Evolutionary conservation across 176 grass and related monocot genomes (phyloP).

Genomic region (Cenchrus purpureus): DNA sequence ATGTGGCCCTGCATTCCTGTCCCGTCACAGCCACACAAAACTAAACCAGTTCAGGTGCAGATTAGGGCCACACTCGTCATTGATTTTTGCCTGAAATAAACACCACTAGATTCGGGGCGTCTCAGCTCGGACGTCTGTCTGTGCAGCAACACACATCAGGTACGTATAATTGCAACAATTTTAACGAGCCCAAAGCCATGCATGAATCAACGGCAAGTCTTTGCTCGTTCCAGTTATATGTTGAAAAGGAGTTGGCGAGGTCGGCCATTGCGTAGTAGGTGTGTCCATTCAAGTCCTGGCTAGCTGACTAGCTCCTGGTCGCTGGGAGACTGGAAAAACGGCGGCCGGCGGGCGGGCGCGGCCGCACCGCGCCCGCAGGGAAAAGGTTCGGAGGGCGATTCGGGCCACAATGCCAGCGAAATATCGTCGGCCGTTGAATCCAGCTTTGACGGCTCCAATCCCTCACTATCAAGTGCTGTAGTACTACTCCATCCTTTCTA

Average conservation of each 20-base stretch:
- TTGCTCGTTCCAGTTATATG: background rate
- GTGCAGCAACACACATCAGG: background rate
- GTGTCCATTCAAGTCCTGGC: too few species aligned
- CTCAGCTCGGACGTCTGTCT: background rate
- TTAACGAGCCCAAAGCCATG: background rate
- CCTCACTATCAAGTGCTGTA: background rate
- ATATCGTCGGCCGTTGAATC: background rate
- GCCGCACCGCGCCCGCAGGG: background rate
- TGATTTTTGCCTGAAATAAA: background rate
- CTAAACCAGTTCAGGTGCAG: background rate
- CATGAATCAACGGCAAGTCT: background rate
- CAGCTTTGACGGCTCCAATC: background rate
- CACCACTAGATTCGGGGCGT: background rate
- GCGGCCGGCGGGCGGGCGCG: background rate
- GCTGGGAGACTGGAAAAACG: background rate
- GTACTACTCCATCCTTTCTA: background rate
- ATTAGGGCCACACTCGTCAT: background rate
- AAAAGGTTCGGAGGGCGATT: background rate
- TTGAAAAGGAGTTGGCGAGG: background rate
- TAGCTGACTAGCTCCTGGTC: background rate
- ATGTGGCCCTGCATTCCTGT: background rate
- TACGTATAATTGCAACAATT: background rate
- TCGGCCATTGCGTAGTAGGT: too few species aligned
- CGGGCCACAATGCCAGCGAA: background rate
- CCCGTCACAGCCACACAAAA: conserved; percentile 1